Base-by-base conservation (phyloP, 176 grass and related monocot species). In the Alopecurus myosuroides region DNA sequence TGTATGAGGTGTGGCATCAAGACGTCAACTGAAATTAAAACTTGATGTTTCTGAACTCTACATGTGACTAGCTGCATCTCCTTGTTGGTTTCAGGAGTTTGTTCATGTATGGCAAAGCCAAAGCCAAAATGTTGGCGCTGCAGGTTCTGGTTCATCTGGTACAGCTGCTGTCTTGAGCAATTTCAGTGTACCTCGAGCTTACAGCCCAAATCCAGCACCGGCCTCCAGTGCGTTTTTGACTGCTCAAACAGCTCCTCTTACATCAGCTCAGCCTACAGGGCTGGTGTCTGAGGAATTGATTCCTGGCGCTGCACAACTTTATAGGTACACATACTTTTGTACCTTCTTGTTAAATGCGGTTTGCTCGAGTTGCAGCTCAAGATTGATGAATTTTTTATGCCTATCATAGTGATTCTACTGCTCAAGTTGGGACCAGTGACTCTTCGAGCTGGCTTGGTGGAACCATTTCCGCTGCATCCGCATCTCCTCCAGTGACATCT, bases 1-100 rank as follows among this genome's bases (percentile, higher is more conserved):
- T 97, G 57, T 97, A 97, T 86, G 94, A 97, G 88, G 91, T 97
- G 87, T 58, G 82, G 44, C 67, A 37, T 62, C 77, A 85, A 31
- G 84, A 6, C 37, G 28, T 72, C 13, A 34, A 46, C 42, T 45
- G 76, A 74, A 68, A 48, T 78, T 85, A 50, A 60, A 50, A 19
- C 40, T 12, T 63, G 29, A 37, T 87, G 48, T 83, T 78, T 81
- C 26, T 86, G 68, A 71, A 6, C 51, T 76, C 23, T 28, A 72
- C 45, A 41, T 2, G 9, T 78, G 34, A 28, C 45, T 74, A 68
- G 45, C 50, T 50, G 62, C 29, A 76, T 78, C 29, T 71, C 62
- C 64, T 70, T 68, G 61, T 83, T 84, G 3, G 33, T 78, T 91
- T 51, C 84, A 97, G 94, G 94, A 97, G 70, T 97, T 97, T 77